Evolutionary conservation across 2,329 filamentous ascomycete species (phyloP), one percentile per base, ranked within the genome.

Genomic region (Coniochaeta prunicola): DNA sequence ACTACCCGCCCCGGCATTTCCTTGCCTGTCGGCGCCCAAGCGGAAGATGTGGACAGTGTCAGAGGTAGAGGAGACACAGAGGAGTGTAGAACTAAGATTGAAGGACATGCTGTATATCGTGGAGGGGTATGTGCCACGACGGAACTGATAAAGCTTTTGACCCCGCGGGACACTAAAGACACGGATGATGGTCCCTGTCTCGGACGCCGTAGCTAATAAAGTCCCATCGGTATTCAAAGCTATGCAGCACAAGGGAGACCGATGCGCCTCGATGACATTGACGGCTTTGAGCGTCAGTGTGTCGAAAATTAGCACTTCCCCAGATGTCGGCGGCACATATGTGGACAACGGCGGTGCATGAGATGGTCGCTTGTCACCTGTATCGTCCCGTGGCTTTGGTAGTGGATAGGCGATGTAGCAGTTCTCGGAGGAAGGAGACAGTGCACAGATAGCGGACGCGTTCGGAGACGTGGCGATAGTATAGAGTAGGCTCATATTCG

Each of bases 81-180:
- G 83, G 12, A 99, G 80, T 1, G 92, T 96, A 2, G 92, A 96
- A 60, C 90, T 92, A 56, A 92, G 87, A 73, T 99, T 99, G 76
- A 99, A 99, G 1, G 92, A 96, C 92, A 99, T 97, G 83, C 92
- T 96, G 76, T 92, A 97, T 66, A 99, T 99, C 42, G 91, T 89
- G 1, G 92, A 92, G 0, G 94, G 94, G 73, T 97, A 97, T 2
- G 93, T 97, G 48, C 94, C 94, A 63, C 94, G 86, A 60, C 94
- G 86, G 75, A 99, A 99, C 71, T 99, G 93, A 72, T 92, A 97
- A 19, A 99, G 81, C 73, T 97, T 99, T 68, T 93, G 88, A 12
- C 91, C 94, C 63, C 87, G 86, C 2, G 94, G 94, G 1, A 99
- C 85, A 1, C 91, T 91, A 73, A 99, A 99, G 57, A 99, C 92